Percentiles rank a stretch among this genome's conserved stretches.
Evolutionary conservation across 2,329 filamentous ascomycete genomes (phyloP).

Genomic region (Colletotrichum orbiculare): DNA sequence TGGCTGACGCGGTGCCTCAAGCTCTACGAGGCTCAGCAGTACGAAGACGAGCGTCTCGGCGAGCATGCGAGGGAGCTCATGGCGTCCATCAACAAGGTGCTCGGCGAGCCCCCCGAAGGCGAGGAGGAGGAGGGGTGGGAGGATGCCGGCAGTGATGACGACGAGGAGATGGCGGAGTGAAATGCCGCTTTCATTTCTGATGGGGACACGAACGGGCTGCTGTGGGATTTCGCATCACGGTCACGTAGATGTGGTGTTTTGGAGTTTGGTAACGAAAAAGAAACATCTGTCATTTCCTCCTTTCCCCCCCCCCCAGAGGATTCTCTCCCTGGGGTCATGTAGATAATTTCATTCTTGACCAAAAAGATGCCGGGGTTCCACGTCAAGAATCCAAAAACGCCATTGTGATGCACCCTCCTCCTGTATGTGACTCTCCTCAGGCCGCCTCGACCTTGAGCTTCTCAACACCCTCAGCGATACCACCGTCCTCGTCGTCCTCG

Average conservation of each 20-base stretch:
- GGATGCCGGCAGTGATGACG: conserved; percentile 57
- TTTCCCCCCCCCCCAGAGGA: neutral
- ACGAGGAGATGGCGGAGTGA: conserved; percentile 63
- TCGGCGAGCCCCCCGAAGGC: conserved; percentile 69
- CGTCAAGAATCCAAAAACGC: conserved; percentile 24
- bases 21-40: conserved; percentile 82
- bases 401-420: conserved; percentile 18
- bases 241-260: conserved; percentile 19
- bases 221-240: neutral
- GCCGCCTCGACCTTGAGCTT: conserved; percentile 76
- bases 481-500: conserved; percentile 72
- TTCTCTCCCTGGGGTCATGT: conserved; percentile 1
- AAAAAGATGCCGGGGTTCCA: neutral
- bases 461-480: conserved; percentile 70
- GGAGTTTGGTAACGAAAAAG: conserved; percentile 17
- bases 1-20: conserved; percentile 86
- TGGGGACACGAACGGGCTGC: neutral
- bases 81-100: conserved; percentile 68
- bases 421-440: conserved; percentile 1
- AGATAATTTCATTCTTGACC: conserved; percentile 16
- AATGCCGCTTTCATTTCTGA: neutral
- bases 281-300: conserved; percentile 5
- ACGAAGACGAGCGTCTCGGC: conserved; percentile 83
- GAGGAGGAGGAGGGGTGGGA: conserved; percentile 63
- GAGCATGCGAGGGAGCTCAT: conserved; percentile 81